Evolutionary conservation across 495 filamentous ascomycete genomes (phyloP).

Genomic region (Penicillium flavigenum): DNA sequence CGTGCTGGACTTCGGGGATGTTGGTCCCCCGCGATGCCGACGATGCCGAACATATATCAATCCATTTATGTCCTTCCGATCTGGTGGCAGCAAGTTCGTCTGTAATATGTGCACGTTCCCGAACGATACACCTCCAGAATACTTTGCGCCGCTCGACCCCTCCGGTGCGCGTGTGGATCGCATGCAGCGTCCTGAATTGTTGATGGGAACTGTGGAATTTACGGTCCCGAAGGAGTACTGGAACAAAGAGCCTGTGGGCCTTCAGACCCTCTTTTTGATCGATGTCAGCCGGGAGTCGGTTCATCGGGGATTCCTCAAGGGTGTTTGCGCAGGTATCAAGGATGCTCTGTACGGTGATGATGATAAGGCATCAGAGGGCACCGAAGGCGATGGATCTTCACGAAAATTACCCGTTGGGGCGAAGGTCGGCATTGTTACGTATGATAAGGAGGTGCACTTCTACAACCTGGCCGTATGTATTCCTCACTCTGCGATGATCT

Average conservation of each 20-base stretch:
- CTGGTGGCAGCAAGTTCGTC: slow-evolving; percentile 92
- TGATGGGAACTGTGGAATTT: slow-evolving; percentile 90
- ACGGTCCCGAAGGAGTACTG: slow-evolving; percentile 97
- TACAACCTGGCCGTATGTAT: slow-evolving; percentile 82
- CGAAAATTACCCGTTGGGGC: slow-evolving; percentile 71
- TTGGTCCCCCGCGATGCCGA: slow-evolving; percentile 86
- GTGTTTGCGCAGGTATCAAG: slow-evolving; percentile 86
- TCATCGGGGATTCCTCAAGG: slow-evolving; percentile 85
- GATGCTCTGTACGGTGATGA: slow-evolving; percentile 75
- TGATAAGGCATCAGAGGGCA: slow-evolving; percentile 46
- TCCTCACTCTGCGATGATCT: not conserved
- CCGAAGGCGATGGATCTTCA: slow-evolving; percentile 50
- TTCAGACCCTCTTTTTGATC: slow-evolving; percentile 87
- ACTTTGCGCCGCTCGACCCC: slow-evolving; percentile 88
- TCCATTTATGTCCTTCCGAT: slow-evolving; percentile 95
- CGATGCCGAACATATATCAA: slow-evolving; percentile 97
- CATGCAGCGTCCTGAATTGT: slow-evolving; percentile 84
- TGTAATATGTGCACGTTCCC: slow-evolving; percentile 99
- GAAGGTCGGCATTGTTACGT: slow-evolving; percentile 94
- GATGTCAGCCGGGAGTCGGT: slow-evolving; percentile 89
- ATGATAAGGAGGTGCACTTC: slow-evolving; percentile 93
- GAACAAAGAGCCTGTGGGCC: slow-evolving; percentile 87
- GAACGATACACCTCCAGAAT: slow-evolving; percentile 89
- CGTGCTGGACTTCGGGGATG: slow-evolving; percentile 91
- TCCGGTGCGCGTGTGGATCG: slow-evolving; percentile 85